Percentiles rank a stretch among this genome's conserved stretches.
Evolutionary conservation across 2,329 filamentous ascomycete species (phyloP).

Genomic region (Cercospora sesami): DNA sequence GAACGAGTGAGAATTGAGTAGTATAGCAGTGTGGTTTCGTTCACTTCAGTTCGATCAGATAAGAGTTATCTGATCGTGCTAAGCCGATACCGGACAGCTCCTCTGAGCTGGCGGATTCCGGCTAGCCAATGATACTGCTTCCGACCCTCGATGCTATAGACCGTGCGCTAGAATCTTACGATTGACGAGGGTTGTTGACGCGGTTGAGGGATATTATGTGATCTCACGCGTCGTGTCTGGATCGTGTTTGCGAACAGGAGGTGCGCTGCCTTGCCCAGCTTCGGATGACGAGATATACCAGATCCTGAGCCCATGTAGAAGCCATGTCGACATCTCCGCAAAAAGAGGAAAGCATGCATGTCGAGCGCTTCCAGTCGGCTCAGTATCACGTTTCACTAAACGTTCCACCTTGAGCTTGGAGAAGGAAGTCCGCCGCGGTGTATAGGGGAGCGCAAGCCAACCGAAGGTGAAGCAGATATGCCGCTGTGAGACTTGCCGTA

Average conservation of each 20-base stretch:
- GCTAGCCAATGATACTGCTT: not conserved
- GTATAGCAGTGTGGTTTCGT: constrained; percentile 3
- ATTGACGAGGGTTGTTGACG: not conserved
- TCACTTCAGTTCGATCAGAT: constrained; percentile 17
- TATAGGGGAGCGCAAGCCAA: not conserved
- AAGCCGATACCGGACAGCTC: constrained; percentile 4
- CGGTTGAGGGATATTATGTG: not conserved
- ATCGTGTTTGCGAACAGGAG: not conserved
- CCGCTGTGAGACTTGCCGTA: not conserved
- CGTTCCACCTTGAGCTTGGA: not conserved
- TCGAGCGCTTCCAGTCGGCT: not conserved
- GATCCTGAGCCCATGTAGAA: not conserved
- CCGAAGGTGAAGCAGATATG: not conserved
- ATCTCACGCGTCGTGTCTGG: not conserved
- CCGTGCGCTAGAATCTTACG: constrained; percentile 12
- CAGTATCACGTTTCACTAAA: not conserved
- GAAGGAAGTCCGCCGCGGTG: not conserved
- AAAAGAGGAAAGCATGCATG: not conserved
- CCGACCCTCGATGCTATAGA: not conserved
- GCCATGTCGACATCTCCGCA: not conserved
- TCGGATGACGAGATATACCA: not conserved
- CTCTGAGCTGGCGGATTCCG: not conserved
- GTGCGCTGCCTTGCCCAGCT: not conserved
- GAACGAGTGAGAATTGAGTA: not conserved
- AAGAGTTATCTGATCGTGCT: constrained; percentile 17